Evolutionary conservation across 306 rosid species (phyloP).

Genomic region (Ammopiptanthus mongolicus): DNA sequence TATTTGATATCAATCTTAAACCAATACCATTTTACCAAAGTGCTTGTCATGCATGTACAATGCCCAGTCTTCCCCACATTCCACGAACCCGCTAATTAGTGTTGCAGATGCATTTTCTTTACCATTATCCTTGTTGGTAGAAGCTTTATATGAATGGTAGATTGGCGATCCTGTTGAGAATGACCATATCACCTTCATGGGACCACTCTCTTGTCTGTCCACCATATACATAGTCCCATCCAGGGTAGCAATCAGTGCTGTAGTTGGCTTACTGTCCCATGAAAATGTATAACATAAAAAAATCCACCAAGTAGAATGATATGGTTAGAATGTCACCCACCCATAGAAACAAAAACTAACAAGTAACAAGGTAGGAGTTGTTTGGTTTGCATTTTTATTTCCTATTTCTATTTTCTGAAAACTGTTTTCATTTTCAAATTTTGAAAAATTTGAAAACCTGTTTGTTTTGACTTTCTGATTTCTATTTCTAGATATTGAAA

Average conservation of each 20-base stretch:
- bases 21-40: conserved; percentile 58
- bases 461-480: too few species aligned
- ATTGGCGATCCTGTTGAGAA: conserved; percentile 62
- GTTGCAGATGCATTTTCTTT: conserved; percentile 37
- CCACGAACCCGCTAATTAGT: conserved; percentile 29
- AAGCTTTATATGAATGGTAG: conserved; percentile 52
- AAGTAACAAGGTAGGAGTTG: too few species aligned
- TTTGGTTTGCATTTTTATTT: too few species aligned
- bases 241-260: conserved; percentile 46
- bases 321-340: background rate
- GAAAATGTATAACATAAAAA: background rate
- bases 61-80: conserved; percentile 76
- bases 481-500: too few species aligned
- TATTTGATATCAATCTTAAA: background rate
- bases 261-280: conserved; percentile 33
- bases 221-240: conserved; percentile 66
- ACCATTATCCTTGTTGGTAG: conserved; percentile 17
- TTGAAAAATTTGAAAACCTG: too few species aligned
- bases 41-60: conserved; percentile 45
- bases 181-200: conserved; percentile 57
- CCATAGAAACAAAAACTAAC: background rate
- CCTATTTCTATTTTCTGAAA: too few species aligned
- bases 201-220: conserved; percentile 32
- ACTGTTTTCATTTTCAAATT: too few species aligned
- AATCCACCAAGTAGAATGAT: background rate